Evolutionary conservation across 2,329 filamentous ascomycete species (phyloP).

Genomic region (Aspergillus proliferans): DNA sequence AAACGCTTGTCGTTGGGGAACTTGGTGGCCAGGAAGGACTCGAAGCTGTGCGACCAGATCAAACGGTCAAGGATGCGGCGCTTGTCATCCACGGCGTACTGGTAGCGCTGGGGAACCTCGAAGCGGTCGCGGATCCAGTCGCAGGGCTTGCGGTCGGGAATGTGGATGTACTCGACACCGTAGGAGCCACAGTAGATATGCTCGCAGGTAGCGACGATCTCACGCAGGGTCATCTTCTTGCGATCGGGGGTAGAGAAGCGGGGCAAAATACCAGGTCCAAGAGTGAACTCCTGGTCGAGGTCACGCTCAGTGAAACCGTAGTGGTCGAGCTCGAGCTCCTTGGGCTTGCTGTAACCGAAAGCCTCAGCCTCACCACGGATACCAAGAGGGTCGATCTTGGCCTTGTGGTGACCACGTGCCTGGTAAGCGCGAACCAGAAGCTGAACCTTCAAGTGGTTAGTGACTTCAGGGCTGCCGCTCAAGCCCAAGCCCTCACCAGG

Average conservation of each 20-base stretch:
- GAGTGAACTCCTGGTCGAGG: conserved; percentile 80
- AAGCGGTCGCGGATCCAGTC: conserved; percentile 96
- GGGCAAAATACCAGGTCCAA: conserved; percentile 91
- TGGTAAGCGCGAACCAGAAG: conserved; percentile 95
- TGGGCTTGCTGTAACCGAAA: conserved; percentile 80
- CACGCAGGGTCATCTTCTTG: conserved; percentile 92
- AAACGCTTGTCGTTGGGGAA: conserved; percentile 99
- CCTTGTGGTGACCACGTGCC: conserved; percentile 96
- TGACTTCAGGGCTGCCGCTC: conserved; percentile 71
- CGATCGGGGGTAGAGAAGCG: conserved; percentile 82
- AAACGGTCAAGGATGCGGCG: conserved; percentile 92
- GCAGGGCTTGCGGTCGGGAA: conserved; percentile 93
- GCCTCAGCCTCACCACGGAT: conserved; percentile 81
- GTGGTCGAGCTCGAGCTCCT: conserved; percentile 86
- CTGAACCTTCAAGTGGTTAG: conserved; percentile 97
- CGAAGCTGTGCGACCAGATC: conserved; percentile 98
- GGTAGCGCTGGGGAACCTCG: conserved; percentile 90
- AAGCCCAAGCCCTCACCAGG: conserved; percentile 62
- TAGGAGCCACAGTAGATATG: conserved; percentile 96
- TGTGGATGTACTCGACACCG: conserved; percentile 97
- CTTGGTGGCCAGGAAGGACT: conserved; percentile 90
- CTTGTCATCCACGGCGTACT: conserved; percentile 98
- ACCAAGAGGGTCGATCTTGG: conserved; percentile 90
- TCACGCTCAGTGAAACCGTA: conserved; percentile 95
- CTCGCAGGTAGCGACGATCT: conserved; percentile 91